Evolutionary conservation across 495 filamentous ascomycete species (phyloP).

Genomic region (Trypethelium eluteriae): DNA sequence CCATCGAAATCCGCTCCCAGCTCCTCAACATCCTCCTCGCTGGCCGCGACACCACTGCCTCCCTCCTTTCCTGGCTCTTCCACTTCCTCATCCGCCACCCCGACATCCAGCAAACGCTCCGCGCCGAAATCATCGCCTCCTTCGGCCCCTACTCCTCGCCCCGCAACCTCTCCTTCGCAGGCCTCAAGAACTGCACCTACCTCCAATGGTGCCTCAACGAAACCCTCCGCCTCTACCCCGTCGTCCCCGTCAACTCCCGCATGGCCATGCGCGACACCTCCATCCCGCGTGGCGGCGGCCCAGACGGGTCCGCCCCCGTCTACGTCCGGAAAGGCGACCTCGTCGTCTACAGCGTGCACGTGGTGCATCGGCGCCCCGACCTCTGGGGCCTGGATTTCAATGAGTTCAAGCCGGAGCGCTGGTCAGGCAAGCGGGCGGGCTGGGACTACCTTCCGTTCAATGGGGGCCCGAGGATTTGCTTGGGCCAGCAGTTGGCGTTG

Average conservation of each 20-base stretch:
- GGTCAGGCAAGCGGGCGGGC: slow-evolving; percentile 24
- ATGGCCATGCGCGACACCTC: slow-evolving; percentile 37
- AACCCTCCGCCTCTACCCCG: slow-evolving; percentile 30
- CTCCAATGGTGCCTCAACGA: slow-evolving; percentile 32
- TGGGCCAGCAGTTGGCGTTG: slow-evolving; percentile 37
- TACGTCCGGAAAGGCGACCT: slow-evolving; percentile 39
- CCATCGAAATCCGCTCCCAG: slow-evolving; percentile 66
- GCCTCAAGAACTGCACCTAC: slow-evolving; percentile 36
- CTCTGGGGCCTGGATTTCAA: slow-evolving; percentile 33
- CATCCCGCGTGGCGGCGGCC: slow-evolving; percentile 47
- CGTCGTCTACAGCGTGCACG: slow-evolving; percentile 39
- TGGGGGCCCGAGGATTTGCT: slow-evolving; percentile 36
- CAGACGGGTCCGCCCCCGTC: slow-evolving; percentile 42
- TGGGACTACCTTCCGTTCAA: slow-evolving; percentile 37
- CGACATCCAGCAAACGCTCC: slow-evolving; percentile 28
- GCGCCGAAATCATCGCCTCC: slow-evolving; percentile 24
- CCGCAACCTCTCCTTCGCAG: slow-evolving; percentile 26
- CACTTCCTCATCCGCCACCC: slow-evolving; percentile 27
- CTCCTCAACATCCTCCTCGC: slow-evolving; percentile 68
- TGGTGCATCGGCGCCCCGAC: slow-evolving; percentile 35
- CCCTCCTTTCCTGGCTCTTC: slow-evolving; percentile 32
- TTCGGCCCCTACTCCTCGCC: slow-evolving; percentile 22
- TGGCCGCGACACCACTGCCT: slow-evolving; percentile 38
- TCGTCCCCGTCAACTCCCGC: slow-evolving; percentile 33
- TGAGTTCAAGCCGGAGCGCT: slow-evolving; percentile 30